Conservation (phyloP, 768 basidiomycete species). For the Coprinopsis cinerea region DNA sequence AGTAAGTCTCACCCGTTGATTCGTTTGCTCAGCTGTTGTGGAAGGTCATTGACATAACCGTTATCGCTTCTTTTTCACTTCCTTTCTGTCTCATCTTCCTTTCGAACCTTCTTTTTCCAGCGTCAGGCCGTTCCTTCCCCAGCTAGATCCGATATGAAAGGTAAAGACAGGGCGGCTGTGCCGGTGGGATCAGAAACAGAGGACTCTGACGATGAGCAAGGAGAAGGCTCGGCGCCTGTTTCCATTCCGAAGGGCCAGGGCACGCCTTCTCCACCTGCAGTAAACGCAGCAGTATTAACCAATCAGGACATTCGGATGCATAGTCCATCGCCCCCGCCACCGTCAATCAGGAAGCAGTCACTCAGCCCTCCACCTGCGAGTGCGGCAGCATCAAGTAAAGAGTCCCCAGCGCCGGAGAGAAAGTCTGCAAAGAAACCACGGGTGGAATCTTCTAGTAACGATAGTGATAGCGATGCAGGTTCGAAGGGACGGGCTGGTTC, state of each 20-base stretch:
- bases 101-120: no score
- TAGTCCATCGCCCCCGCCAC: neutral
- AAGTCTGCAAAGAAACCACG: constrained; percentile 6
- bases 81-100: no score
- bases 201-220: constrained; percentile 11
- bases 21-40: neutral
- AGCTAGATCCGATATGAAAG: constrained; percentile 41
- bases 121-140: constrained; percentile 34
- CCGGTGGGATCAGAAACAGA: constrained; percentile 2
- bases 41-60: neutral
- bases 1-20: neutral
- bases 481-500: constrained; percentile 32
- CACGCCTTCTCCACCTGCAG: neutral
- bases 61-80: neutral
- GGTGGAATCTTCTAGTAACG: constrained; percentile 29
- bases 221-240: constrained; percentile 1
- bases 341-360: neutral
- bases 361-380: neutral
- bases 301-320: no score
- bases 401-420: neutral
- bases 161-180: constrained; percentile 28
- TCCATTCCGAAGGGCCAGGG: neutral
- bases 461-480: constrained; percentile 55
- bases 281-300: no score
- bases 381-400: neutral